Percentiles rank a stretch among this genome's conserved stretches.
phyloP scores from a whole-genome alignment of 495 filamentous ascomycete species.

The Trichoderma erinaceum region DNA sequence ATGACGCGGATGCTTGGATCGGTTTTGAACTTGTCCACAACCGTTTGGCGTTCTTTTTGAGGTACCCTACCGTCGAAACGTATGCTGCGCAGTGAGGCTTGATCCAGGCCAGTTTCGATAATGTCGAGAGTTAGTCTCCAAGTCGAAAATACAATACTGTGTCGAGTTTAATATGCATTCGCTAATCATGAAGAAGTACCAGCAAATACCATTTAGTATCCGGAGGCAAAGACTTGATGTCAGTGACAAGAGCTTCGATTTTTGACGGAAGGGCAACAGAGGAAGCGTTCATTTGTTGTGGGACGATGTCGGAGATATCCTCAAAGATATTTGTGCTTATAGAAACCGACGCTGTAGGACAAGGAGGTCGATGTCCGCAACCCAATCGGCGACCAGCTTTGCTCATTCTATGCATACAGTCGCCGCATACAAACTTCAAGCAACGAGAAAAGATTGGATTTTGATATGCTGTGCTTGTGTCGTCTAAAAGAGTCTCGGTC shows the following conservation, averaged over 20 bases:
- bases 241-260: conserved; percentile 23
- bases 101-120: conserved; percentile 29
- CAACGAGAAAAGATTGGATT: conserved; percentile 21
- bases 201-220: conserved; percentile 25
- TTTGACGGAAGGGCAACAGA: conserved; percentile 23
- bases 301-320: conserved; percentile 11
- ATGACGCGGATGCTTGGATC: conserved; percentile 30
- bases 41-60: conserved; percentile 28
- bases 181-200: not conserved
- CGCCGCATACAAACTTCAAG: conserved; percentile 21
- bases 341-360: conserved; percentile 22
- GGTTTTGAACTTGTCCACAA: conserved; percentile 28
- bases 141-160: conserved; percentile 40
- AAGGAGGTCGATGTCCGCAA: conserved; percentile 27
- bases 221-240: conserved; percentile 18
- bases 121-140: conserved; percentile 44
- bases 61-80: conserved; percentile 41
- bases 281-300: not conserved
- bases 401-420: conserved; percentile 18
- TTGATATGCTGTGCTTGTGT: conserved; percentile 2
- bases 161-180: not conserved
- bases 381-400: not conserved
- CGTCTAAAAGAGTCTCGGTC: conserved; percentile 10
- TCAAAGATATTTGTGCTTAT: conserved; percentile 17
- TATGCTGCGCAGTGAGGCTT: conserved; percentile 25